These are phyloP conservation scores for Cryptomeria japonica DNA, from an alignment of 75 land plant genomes.

Conservation along the genomic window DNA sequence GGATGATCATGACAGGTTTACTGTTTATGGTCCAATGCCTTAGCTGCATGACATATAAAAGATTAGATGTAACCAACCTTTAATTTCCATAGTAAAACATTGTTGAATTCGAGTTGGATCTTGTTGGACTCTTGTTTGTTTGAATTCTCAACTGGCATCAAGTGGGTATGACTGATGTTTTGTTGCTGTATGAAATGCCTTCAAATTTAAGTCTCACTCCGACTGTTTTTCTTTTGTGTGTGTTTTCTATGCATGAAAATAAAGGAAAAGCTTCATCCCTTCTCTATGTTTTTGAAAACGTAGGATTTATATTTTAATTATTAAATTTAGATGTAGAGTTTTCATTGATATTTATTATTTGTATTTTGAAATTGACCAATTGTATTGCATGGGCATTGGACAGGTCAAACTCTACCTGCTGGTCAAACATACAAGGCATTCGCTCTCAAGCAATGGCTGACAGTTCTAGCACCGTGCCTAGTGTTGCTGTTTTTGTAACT, in stretches of 20 bases:
- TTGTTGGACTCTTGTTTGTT: not conserved
- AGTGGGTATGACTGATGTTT: not conserved
- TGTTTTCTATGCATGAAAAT: not conserved
- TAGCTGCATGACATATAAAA: not conserved
- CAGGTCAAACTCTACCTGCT: not conserved
- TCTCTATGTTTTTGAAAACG: not conserved
- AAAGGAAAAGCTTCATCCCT: not conserved
- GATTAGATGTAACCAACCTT: not conserved
- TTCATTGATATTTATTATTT: not conserved
- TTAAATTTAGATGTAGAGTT: not conserved
- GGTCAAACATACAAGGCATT: not conserved
- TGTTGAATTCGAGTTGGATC: not conserved
- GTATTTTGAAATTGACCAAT: not conserved
- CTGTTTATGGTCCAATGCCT: not conserved
- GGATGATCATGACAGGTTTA: not conserved
- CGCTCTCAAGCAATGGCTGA: conserved; percentile 6
- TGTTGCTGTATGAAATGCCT: not conserved
- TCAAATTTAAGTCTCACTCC: not conserved
- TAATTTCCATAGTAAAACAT: not conserved
- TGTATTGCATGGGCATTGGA: not conserved
- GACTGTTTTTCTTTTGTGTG: not conserved
- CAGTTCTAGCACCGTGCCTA: conserved; percentile 40
- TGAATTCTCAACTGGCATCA: not conserved
- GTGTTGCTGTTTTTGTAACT: conserved; percentile 93
- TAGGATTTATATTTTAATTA: not conserved